Conservation (phyloP, 371 early-diverging fungal genomes). For the Modicella reniformis region DNA sequence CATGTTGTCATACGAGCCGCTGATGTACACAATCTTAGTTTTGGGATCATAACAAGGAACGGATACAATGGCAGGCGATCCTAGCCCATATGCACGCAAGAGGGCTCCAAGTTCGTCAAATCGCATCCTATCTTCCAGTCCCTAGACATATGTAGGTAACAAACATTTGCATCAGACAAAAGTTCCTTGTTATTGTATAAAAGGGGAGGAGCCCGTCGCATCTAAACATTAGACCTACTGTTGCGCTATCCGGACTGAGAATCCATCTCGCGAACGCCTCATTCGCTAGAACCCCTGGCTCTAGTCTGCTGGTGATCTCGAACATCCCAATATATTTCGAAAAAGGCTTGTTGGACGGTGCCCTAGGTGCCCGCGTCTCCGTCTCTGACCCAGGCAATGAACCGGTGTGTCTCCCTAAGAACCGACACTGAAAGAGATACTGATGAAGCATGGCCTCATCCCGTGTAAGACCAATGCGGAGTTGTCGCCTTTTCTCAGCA, state of each 20-base stretch:
- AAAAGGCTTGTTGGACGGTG: constrained; percentile 24
- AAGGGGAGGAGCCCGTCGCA: background rate
- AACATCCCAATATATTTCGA: constrained; percentile 42
- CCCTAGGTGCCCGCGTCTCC: background rate
- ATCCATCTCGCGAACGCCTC: constrained; percentile 29
- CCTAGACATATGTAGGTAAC: constrained; percentile 9
- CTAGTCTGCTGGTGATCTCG: constrained; percentile 25
- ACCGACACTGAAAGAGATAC: constrained; percentile 22
- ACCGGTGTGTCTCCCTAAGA: constrained; percentile 26
- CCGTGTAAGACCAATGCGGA: constrained; percentile 2
- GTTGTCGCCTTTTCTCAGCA: constrained; percentile 23
- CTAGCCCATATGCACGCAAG: constrained; percentile 21
- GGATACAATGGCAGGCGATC: constrained; percentile 27
- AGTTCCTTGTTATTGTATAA: background rate
- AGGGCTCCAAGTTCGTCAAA: constrained; percentile 30
- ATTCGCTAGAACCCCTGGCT: constrained; percentile 17
- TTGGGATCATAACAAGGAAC: constrained; percentile 23
- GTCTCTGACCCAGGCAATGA: constrained; percentile 16
- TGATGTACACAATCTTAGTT: constrained; percentile 24
- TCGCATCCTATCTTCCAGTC: constrained; percentile 22
- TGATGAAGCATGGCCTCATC: constrained; percentile 30
- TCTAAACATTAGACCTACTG: constrained; percentile 9
- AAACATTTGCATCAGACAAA: background rate
- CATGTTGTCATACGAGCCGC: constrained; percentile 35
- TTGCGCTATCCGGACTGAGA: constrained; percentile 21